Percentiles rank a stretch among this genome's conserved stretches.
Conservation (phyloP, 2,329 filamentous ascomycete genomes). For the Coccinonectria pachysandricola region DNA sequence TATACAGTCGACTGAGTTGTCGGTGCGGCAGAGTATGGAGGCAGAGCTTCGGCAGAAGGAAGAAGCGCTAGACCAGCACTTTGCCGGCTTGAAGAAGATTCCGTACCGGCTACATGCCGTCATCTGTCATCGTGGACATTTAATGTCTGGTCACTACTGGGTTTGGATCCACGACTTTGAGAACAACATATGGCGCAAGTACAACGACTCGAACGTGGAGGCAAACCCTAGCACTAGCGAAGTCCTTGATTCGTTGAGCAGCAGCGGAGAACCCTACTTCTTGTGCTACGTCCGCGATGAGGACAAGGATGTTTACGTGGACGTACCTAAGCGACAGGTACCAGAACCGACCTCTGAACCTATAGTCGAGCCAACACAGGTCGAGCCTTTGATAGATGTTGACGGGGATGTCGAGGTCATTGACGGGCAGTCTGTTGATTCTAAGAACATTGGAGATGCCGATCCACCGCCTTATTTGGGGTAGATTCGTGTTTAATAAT, state of each 20-base stretch:
- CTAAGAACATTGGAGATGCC: slow-evolving; percentile 2
- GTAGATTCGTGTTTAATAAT: slow-evolving; percentile 11
- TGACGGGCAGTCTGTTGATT: slow-evolving; percentile 3
- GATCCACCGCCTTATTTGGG: slow-evolving; percentile 10
- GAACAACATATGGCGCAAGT: slow-evolving; percentile 74
- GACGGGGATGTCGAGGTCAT: slow-evolving; percentile 16
- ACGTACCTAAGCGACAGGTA: slow-evolving; percentile 31
- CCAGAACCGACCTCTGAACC: slow-evolving; percentile 6
- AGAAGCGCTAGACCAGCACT: slow-evolving; percentile 16
- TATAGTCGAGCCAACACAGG: slow-evolving; percentile 2
- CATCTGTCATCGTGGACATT: slow-evolving; percentile 75
- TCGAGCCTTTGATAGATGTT: too few species aligned
- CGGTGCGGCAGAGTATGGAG: slow-evolving; percentile 34
- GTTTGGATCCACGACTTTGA: slow-evolving; percentile 91
- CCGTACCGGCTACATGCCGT: slow-evolving; percentile 82
- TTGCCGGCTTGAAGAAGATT: slow-evolving; percentile 47
- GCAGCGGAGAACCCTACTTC: slow-evolving; percentile 68
- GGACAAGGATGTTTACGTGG: slow-evolving; percentile 44
- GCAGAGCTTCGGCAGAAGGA: slow-evolving; percentile 27
- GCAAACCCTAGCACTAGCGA: slow-evolving; percentile 53
- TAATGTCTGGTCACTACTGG: slow-evolving; percentile 83
- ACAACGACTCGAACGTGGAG: slow-evolving; percentile 80
- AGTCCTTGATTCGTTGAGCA: slow-evolving; percentile 58
- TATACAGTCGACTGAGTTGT: slow-evolving; percentile 13
- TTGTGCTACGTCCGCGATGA: slow-evolving; percentile 71